These are phyloP conservation scores for Paradendryphiella salina DNA, from an alignment of 2,329 filamentous ascomycete genomes.

Conservation along the genomic window DNA sequence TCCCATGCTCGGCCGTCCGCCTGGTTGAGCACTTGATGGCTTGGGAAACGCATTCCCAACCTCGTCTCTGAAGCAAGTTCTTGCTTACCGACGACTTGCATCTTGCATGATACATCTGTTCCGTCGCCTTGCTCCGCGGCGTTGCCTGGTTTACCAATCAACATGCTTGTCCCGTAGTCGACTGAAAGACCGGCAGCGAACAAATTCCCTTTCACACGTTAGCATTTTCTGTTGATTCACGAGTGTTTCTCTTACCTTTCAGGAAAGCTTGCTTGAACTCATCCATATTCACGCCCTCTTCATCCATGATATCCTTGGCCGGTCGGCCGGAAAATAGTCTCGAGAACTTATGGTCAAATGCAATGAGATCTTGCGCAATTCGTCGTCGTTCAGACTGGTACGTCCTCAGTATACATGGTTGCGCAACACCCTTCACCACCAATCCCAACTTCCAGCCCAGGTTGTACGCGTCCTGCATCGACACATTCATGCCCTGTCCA, in stretches of 20 bases:
- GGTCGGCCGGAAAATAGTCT: slow-evolving; percentile 54
- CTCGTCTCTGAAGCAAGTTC: slow-evolving; percentile 52
- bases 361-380: slow-evolving; percentile 68
- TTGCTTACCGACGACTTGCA: slow-evolving; percentile 42
- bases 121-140: slow-evolving; percentile 53
- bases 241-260: slow-evolving; percentile 40
- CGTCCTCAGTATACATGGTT: slow-evolving; percentile 53
- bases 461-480: slow-evolving; percentile 68
- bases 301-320: slow-evolving; percentile 62
- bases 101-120: slow-evolving; percentile 46
- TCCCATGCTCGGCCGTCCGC: slow-evolving; percentile 60
- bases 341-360: slow-evolving; percentile 55
- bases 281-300: slow-evolving; percentile 63
- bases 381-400: slow-evolving; percentile 59
- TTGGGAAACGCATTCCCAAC: slow-evolving; percentile 62
- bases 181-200: slow-evolving; percentile 63
- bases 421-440: slow-evolving; percentile 51
- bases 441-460: slow-evolving; percentile 61
- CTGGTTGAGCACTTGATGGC: slow-evolving; percentile 64
- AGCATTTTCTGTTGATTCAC: background rate
- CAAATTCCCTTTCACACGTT: slow-evolving; percentile 50
- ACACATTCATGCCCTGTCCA: slow-evolving; percentile 73
- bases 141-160: slow-evolving; percentile 58
- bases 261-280: slow-evolving; percentile 65
- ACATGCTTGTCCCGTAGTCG: slow-evolving; percentile 60